Conservation (phyloP, 805 yeast species). For the Priceomyces melissophilus region DNA sequence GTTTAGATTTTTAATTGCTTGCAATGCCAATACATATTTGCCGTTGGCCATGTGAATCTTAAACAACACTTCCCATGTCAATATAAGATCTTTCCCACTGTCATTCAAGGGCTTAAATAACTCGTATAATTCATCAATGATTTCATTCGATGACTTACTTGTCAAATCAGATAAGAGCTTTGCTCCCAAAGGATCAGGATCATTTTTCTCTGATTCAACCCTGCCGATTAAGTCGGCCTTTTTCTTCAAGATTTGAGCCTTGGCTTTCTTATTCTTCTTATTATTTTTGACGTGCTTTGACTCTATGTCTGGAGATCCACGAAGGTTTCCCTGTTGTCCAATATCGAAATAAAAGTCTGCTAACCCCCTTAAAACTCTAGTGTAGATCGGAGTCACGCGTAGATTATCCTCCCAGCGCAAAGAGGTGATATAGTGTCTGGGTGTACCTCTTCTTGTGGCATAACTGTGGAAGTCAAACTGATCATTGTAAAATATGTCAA, state of each 20-base stretch:
- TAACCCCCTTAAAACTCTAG: slow-evolving; percentile 68
- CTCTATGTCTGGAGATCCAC: slow-evolving; percentile 10
- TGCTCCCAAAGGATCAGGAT: slow-evolving; percentile 60
- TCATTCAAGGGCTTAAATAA: slow-evolving; percentile 39
- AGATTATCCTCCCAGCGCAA: slow-evolving; percentile 79
- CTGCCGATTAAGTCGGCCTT: slow-evolving; percentile 50
- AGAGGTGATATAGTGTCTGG: slow-evolving; percentile 76
- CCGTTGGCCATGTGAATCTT: slow-evolving; percentile 36
- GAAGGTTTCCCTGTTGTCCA: slow-evolving; percentile 20
- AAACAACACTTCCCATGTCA: slow-evolving; percentile 44
- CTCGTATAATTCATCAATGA: slow-evolving; percentile 43
- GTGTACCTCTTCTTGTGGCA: slow-evolving; percentile 86
- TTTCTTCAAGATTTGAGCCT: slow-evolving; percentile 46
- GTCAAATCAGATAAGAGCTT: slow-evolving; percentile 28
- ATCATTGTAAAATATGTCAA: slow-evolving; percentile 70
- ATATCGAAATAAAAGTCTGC: slow-evolving; percentile 51
- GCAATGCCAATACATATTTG: slow-evolving; percentile 46
- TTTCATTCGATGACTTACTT: slow-evolving; percentile 24
- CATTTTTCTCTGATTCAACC: slow-evolving; percentile 45
- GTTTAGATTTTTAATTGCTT: slow-evolving; percentile 42
- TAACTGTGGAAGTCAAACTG: slow-evolving; percentile 94
- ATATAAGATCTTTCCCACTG: slow-evolving; percentile 37
- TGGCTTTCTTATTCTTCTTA: slow-evolving; percentile 57
- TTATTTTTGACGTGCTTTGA: slow-evolving; percentile 22
- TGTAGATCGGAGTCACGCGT: slow-evolving; percentile 65